Evolutionary conservation across 306 rosid species (phyloP).

Genomic region (Fagus sylvatica): DNA sequence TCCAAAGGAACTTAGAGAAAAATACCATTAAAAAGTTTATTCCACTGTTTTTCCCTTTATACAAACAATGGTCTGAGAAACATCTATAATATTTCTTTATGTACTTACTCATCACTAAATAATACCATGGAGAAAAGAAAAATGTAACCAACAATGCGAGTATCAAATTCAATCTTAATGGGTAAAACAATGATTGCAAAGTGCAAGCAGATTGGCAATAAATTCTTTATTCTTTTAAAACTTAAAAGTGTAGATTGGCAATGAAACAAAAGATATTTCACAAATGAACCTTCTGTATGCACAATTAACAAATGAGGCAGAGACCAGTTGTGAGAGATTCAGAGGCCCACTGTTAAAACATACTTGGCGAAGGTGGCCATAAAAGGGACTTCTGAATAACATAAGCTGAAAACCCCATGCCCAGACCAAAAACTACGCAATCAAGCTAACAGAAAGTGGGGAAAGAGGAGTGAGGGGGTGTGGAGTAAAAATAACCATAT

Average conservation of each 20-base stretch:
- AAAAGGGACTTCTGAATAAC: not conserved
- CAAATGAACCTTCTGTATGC: not conserved
- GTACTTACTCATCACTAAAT: not conserved
- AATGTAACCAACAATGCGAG: not conserved
- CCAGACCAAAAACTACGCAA: not conserved
- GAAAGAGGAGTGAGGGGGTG: not conserved
- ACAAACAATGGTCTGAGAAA: not conserved
- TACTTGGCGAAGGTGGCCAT: not conserved
- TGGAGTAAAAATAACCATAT: slow-evolving; percentile 18
- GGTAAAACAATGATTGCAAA: not conserved
- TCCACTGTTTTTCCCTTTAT: not conserved
- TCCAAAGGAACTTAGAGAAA: not conserved
- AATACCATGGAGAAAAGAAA: not conserved
- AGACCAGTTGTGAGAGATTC: not conserved
- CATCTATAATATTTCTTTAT: not conserved
- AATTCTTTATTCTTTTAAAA: not conserved
- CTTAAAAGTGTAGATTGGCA: not conserved
- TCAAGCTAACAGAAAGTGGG: not conserved
- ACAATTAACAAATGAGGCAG: not conserved
- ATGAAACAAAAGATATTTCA: not conserved
- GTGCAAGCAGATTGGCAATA: not conserved
- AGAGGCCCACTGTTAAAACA: not conserved
- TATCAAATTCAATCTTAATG: not conserved
- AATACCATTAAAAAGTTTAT: not conserved
- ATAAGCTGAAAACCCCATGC: not conserved